Base-by-base conservation (phyloP, 2,329 filamentous ascomycete genomes). In the Pseudogymnoascus sp. region DNA sequence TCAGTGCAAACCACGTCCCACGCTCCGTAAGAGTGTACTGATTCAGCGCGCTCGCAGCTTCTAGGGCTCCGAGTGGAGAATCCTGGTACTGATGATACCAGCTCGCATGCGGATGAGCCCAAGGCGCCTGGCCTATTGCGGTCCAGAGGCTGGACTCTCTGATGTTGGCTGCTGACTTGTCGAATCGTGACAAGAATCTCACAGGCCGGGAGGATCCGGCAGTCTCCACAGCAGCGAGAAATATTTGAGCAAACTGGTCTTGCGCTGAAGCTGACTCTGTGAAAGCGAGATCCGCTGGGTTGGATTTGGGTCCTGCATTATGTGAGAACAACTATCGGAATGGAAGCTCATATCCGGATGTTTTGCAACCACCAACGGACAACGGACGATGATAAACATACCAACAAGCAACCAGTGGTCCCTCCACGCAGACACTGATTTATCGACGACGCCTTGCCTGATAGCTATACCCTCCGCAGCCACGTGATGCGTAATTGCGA, bases 81-180 rank as follows among this genome's bases (percentile, higher is more conserved):
- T 74, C 73, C 5, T 77, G 74, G 65, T 74, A 79, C 59, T 78
- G 73, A 64, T 80, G 78, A 60, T 80, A 80, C 78, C 78, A 80
- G 1, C 72, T 75, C 0, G 78, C 77, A 66, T 76, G 76, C 3
- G 73, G 69, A 1, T 73, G 73, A 0, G 76, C 75, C 78, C 78
- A 80, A 0, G 78, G 77, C 3, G 77, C 74, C 67, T 80, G 78
- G 4, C 78, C 79, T 35, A 80, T 78, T 0, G 69, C 68, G 3
- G 77, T 72, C 77, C 78, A 81, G 2, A 80, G 68, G 38, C 73
- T 65, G 0, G 76, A 75, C 60, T 80, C 79, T 63, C 79, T 79
- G 59, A 80, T 78, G 63, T 79, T 80, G 3, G 77, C 79, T 0
- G 78, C 78, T 2, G 77, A 79, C 66, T 80, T 80, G 64, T 80